Evolutionary conservation across 169 alveolate genomes (phyloP).

Genomic region (Cryptosporidium andersoni): DNA sequence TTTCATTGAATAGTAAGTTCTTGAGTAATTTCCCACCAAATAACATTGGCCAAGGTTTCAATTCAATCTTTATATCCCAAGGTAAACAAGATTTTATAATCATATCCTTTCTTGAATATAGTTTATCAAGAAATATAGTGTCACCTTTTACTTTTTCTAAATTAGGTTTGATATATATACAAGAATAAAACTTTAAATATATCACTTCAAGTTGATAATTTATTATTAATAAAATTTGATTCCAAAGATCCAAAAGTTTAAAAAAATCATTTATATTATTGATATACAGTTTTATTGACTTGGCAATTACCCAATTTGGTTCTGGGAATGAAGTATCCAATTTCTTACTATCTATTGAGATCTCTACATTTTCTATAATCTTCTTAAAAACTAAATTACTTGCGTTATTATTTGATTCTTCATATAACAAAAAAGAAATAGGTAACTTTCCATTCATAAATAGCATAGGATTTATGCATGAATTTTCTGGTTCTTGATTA

Average conservation of each 20-base stretch:
- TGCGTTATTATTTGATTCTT: too few species aligned
- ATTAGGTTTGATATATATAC: constrained; percentile 12
- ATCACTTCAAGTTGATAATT: constrained; percentile 13
- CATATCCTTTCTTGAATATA: constrained; percentile 8
- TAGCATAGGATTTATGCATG: too few species aligned
- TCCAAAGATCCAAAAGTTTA: background rate
- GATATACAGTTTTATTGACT: background rate
- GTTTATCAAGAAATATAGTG: background rate
- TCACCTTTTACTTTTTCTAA: background rate
- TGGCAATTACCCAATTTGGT: background rate
- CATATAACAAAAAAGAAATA: too few species aligned
- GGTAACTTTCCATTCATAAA: too few species aligned
- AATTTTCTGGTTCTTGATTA: too few species aligned
- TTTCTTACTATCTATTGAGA: background rate
- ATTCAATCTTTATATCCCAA: constrained; percentile 28
- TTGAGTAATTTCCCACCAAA: constrained; percentile 27
- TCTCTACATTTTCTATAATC: background rate
- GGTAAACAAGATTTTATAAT: constrained; percentile 14
- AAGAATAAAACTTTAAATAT: constrained; percentile 31
- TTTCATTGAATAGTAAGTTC: background rate
- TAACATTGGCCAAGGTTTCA: constrained; percentile 37
- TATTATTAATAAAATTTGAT: constrained; percentile 14
- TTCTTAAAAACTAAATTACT: too few species aligned
- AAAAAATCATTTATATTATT: background rate
- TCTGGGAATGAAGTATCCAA: background rate